A percentile compares a stretch with the other conserved stretches of the same genome.
Conservation (phyloP, 2,329 filamentous ascomycete genomes). For the Pseudogymnoascus sp. region DNA sequence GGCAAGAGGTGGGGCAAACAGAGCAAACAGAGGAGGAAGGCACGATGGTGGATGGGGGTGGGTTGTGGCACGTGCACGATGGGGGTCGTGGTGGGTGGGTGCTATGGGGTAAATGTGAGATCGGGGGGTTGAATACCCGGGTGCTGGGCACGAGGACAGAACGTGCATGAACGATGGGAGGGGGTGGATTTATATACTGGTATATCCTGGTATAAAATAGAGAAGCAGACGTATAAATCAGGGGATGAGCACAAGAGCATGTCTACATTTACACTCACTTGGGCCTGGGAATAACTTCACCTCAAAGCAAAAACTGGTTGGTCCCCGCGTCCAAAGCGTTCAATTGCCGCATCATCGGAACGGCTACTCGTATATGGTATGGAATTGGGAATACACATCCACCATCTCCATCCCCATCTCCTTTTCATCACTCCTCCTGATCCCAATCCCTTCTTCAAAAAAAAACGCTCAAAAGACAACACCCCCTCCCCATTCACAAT, state of each 20-base stretch:
- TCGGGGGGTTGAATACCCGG: neutral
- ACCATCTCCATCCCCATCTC: neutral
- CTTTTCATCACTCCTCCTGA: neutral
- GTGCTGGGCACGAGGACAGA: neutral
- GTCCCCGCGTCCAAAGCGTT: neutral
- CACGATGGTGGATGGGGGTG: neutral
- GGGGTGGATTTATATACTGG: neutral
- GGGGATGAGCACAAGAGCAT: neutral
- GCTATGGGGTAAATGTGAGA: neutral
- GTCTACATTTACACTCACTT: neutral
- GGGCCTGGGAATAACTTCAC: neutral
- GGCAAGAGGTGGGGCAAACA: neutral
- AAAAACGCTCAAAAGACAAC: neutral
- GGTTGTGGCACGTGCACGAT: neutral
- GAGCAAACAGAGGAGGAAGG: neutral
- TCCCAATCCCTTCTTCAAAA: neutral
- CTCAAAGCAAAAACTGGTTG: neutral
- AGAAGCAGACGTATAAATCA: neutral
- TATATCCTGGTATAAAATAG: neutral
- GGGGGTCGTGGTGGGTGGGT: neutral
- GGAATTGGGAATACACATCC: neutral
- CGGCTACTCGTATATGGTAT: constrained; percentile 1
- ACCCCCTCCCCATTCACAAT: neutral
- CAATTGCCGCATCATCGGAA: neutral
- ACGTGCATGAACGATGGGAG: neutral